A percentile compares a stretch with the other conserved stretches of the same genome.
Evolutionary conservation across 768 basidiomycete species (phyloP).

Genomic region (Podaxis sp.): DNA sequence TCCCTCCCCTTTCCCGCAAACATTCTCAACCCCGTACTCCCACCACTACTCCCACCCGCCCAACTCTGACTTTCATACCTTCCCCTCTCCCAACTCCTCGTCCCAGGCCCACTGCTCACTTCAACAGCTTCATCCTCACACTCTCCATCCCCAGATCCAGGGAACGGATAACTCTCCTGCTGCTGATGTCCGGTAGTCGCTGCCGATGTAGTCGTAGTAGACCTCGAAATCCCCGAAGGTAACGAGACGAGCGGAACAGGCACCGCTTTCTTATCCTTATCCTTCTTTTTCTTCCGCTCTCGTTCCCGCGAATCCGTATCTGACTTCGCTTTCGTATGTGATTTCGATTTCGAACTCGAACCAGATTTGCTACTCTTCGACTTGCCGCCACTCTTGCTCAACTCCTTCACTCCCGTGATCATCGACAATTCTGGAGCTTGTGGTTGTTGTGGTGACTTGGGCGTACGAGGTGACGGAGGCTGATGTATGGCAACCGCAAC

Average conservation of each 20-base stretch:
- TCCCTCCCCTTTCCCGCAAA: constrained; percentile 70
- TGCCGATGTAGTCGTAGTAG: constrained; percentile 11
- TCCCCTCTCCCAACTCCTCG: constrained; percentile 16
- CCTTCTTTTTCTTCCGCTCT: constrained; percentile 26
- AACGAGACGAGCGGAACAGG: constrained; percentile 39
- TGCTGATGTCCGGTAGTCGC: constrained; percentile 4
- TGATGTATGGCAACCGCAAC: background rate
- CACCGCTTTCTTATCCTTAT: constrained; percentile 24
- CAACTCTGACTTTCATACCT: constrained; percentile 12
- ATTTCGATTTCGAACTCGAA: constrained; percentile 5
- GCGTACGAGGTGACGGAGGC: constrained; percentile 3
- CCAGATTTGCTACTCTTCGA: constrained; percentile 7
- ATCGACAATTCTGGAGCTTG: constrained; percentile 7
- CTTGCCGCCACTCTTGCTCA: constrained; percentile 21
- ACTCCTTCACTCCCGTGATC: constrained; percentile 15
- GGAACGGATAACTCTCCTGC: constrained; percentile 60
- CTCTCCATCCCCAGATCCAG: constrained; percentile 40
- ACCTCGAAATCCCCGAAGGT: constrained; percentile 15
- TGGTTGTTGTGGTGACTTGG: background rate
- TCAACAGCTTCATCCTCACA: constrained; percentile 8
- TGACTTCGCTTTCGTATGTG: constrained; percentile 1
- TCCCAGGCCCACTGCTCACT: constrained; percentile 15
- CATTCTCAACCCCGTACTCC: constrained; percentile 41
- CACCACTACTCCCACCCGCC: constrained; percentile 1
- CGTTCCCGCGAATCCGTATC: constrained; percentile 5